Base-by-base conservation (phyloP, 2,329 filamentous ascomycete genomes). In the Simplicillium sp. region DNA sequence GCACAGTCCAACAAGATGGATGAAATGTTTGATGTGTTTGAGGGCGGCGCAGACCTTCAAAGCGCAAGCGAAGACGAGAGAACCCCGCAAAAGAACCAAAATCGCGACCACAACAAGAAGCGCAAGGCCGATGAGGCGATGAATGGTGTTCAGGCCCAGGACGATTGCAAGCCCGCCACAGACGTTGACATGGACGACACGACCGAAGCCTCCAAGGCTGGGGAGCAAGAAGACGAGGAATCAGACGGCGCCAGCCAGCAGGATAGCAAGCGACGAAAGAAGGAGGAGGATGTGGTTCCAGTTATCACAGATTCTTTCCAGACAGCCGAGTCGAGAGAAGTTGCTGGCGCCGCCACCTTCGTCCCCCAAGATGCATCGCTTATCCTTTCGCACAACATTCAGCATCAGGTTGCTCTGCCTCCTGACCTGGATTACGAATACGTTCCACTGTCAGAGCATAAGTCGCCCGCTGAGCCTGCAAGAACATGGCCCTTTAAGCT, bases 341-440 rank as follows among this genome's bases (percentile, higher is more conserved):
- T 98, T 32, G 87, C 84, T 16, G 84, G 82, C 18, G 83, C 87
- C 6, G 79, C 82, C 28, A 88, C 86, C 8, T 71, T 80, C 41
- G 67, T 74, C 13, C 49, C 71, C 70, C 59, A 78, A 48, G 84
- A 88, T 20, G 70, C 79, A 36, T 78, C 83, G 6, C 78, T 98
- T 20, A 82, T 94, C 16, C 66, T 98, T 39, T 90, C 87, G 36
- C 94, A 98, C 68, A 95, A 98, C 67, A 94, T 98, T 53, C 89
- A 94, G 64, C 92, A 98, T 71, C 90, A 98, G 65, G 92, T 97
- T 51, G 87, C 92, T 11, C 72, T 98, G 15, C 92, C 92, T 3
- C 89, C 90, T 9, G 87, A 94, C 59, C 85, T 94, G 41, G 87
- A 94, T 65, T 94, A 94, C 68, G 84, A 89, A 59, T 96, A 95